Conservation (phyloP, 805 yeast species). For the Candida orba region DNA sequence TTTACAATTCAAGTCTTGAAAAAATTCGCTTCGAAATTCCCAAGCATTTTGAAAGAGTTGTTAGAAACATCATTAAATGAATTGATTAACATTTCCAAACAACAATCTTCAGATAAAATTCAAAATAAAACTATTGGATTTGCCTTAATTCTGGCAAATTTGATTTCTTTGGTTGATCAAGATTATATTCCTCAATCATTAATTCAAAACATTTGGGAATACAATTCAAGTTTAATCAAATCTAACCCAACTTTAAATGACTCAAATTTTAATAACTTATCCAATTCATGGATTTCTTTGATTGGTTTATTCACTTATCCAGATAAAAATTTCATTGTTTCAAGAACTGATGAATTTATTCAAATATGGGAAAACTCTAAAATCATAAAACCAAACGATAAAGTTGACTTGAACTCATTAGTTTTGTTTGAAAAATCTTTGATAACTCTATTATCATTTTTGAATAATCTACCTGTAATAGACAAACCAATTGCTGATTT, state of each 20-base stretch:
- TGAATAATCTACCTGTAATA: constrained; percentile 31
- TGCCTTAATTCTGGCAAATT: constrained; percentile 31
- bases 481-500: constrained; percentile 40
- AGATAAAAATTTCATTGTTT: constrained; percentile 44
- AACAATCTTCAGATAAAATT: constrained; percentile 17
- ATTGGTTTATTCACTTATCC: constrained; percentile 55
- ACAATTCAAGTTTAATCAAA: constrained; percentile 31
- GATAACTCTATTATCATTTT: constrained; percentile 47
- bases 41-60: constrained; percentile 30
- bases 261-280: constrained; percentile 28
- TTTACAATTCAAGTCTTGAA: constrained; percentile 32
- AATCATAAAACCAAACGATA: constrained; percentile 32
- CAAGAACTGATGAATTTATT: constrained; percentile 53
- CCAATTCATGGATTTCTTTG: constrained; percentile 55
- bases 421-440: constrained; percentile 54
- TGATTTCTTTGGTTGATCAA: constrained; percentile 28
- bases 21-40: constrained; percentile 25
- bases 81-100: constrained; percentile 28
- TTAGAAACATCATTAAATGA: constrained; percentile 28
- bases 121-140: constrained; percentile 32
- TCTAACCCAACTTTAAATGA: constrained; percentile 27
- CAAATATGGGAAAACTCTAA: constrained; percentile 57
- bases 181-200: constrained; percentile 39
- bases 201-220: constrained; percentile 36
- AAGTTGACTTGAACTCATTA: constrained; percentile 25